These are phyloP conservation scores for Citrullus amarus DNA, from an alignment of 306 rosid genomes.

Conservation along the genomic window DNA sequence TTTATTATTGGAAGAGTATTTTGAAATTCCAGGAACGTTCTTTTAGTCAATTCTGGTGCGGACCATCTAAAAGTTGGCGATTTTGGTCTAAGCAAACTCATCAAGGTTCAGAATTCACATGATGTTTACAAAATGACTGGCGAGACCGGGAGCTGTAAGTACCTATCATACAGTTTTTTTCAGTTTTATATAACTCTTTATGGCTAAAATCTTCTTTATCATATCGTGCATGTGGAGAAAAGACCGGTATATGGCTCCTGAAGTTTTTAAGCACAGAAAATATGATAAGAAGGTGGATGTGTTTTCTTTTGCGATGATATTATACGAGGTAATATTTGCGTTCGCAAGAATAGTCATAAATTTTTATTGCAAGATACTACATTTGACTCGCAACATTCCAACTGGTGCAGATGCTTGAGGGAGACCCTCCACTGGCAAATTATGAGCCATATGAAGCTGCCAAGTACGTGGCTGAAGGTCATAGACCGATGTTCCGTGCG, in stretches of 20 bases:
- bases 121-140: conserved; percentile 99
- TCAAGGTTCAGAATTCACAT: conserved; percentile 72
- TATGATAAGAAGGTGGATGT: conserved; percentile 94
- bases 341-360: neutral
- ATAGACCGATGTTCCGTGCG: conserved; percentile 55
- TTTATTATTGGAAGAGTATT: conserved; percentile 1
- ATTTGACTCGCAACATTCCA: conserved; percentile 16
- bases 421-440: conserved; percentile 68
- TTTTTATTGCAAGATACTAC: neutral
- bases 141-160: conserved; percentile 99
- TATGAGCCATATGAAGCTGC: conserved; percentile 89
- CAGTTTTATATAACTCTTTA: neutral
- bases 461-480: conserved; percentile 73
- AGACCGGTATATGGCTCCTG: conserved; percentile 98
- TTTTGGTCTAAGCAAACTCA: conserved; percentile 97
- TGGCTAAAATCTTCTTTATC: neutral
- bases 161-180: conserved; percentile 13
- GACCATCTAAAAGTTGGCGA: conserved; percentile 98
- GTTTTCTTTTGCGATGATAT: conserved; percentile 88
- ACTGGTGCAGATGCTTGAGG: conserved; percentile 83
- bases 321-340: conserved; percentile 63
- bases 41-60: conserved; percentile 82
- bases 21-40: conserved; percentile 69
- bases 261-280: conserved; percentile 77
- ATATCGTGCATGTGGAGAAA: conserved; percentile 18